Evolutionary conservation across 345 rosid genomes (phyloP), one percentile per base, ranked within the genome.

Genomic region (Erysimum cheiranthoides): DNA sequence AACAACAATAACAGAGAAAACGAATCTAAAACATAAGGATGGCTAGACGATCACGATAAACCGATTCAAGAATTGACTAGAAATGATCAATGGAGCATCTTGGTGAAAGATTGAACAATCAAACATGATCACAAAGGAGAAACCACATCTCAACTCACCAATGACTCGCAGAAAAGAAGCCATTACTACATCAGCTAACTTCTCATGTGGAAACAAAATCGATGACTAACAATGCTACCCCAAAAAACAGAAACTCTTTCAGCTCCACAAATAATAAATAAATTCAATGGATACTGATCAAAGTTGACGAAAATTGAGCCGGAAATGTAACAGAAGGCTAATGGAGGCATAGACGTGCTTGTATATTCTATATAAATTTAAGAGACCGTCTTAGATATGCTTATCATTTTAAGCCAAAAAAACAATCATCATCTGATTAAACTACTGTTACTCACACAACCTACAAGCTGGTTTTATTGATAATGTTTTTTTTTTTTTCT

Each of bases 281-380:
- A 10, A 51, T 25, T 11, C 31, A 25, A 56, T 31, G 12, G 13
- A 50, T 28, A 49, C 11, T 27, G 73, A 28, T 53, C 38, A 28
- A 68, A 45, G 17, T 65, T 32, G 28, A 65, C 31, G n/a, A 52
- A 28, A 7, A 8, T 18, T 16, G 35, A 58, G 17, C 10, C 14
- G 2, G 45, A 47, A 10, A 17, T 2, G 42, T 13, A 40, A 43
- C 49, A 51, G 40, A 76, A 53, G 25, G 32, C 12, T 10, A 45
- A 12, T 54, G 66, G 75, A 70, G 75, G 71, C 16, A 54, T 11
- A 76, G 80, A 76, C 75, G 80, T 76, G 75, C 79, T 47, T 54
- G 5, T 11, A 53, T 10, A 35, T 76, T 60, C 18, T 18, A 36
- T 9, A 60, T 40, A 28, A 18, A 28, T 36, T 4, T 38, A 46